Evolutionary conservation across 176 grass and related monocot species (phyloP).

Genomic region (Raddia distichophylla): DNA sequence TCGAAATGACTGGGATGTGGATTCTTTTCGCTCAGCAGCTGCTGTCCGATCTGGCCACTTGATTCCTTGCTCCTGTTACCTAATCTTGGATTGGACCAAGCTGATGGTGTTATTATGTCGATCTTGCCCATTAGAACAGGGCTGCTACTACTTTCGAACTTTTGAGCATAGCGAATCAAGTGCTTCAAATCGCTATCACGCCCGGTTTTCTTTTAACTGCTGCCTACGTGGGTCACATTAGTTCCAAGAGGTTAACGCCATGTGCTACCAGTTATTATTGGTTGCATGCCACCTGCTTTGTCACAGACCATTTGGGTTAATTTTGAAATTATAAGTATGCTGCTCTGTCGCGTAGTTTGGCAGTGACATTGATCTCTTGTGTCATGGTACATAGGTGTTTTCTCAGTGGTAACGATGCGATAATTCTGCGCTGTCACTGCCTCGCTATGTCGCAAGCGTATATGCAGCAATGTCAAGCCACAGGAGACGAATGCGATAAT

Average conservation of each 20-base stretch:
- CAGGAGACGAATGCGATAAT: not conserved
- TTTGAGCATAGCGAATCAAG: not conserved
- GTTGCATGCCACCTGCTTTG: not conserved
- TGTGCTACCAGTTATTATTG: not conserved
- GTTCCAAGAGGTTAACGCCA: not conserved
- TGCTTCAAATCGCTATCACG: not conserved
- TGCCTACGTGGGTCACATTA: slow-evolving; percentile 18
- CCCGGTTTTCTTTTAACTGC: not conserved
- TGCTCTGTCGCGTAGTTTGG: not conserved
- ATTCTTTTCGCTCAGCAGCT: slow-evolving; percentile 52
- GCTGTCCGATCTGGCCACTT: slow-evolving; percentile 44
- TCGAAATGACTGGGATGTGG: slow-evolving; percentile 38
- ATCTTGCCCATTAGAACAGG: not conserved
- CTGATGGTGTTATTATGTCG: not conserved
- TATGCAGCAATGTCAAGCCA: not conserved
- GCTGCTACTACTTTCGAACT: not conserved
- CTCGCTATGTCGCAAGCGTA: not conserved
- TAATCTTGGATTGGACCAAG: not conserved
- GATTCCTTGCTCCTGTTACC: slow-evolving; percentile 16
- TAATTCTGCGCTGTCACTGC: not conserved
- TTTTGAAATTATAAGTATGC: not conserved
- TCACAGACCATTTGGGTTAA: not conserved
- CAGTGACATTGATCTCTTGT: not conserved
- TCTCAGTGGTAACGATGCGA: not conserved
- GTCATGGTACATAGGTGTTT: not conserved